phyloP scores from a whole-genome alignment of 2,329 filamentous ascomycete genomes.

The Fusarium xyrophilum region DNA sequence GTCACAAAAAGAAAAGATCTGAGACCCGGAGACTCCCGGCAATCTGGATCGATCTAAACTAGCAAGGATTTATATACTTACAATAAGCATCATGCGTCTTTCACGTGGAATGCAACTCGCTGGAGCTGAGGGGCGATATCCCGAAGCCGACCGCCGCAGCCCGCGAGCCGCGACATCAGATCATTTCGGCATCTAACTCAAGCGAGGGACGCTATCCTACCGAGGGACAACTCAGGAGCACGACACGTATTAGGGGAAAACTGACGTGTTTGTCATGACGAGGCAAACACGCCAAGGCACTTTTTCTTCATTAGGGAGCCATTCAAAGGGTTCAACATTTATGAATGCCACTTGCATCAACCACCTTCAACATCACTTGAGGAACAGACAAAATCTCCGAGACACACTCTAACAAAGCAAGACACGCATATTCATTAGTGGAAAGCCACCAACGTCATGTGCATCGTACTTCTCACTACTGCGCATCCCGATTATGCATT shows the following conservation, averaged over 20 bases:
- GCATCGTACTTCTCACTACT: conserved; percentile 78
- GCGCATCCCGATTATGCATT: conserved; percentile 77
- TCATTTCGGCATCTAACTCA: conserved; percentile 10
- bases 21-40: not conserved
- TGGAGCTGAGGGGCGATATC: conserved; percentile 7
- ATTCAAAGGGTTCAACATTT: not conserved
- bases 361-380: conserved; percentile 8
- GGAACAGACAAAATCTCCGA: conserved; percentile 1
- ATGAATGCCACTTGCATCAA: conserved; percentile 21
- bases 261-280: conserved; percentile 12
- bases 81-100: not conserved
- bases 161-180: conserved; percentile 25
- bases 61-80: not conserved
- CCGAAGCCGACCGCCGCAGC: conserved; percentile 34
- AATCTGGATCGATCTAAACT: not conserved
- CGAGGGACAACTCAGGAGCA: conserved; percentile 31
- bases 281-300: not conserved
- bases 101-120: not conserved
- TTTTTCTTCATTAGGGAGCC: not conserved
- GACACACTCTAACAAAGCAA: not conserved
- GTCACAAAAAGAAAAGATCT: not conserved
- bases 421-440: not conserved
- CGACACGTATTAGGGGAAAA: conserved; percentile 7
- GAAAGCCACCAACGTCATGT: conserved; percentile 59
- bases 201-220: conserved; percentile 12